phyloP scores from a whole-genome alignment of 1,284 basidiomycete genomes.

The Rhodotorula glutinis region DNA sequence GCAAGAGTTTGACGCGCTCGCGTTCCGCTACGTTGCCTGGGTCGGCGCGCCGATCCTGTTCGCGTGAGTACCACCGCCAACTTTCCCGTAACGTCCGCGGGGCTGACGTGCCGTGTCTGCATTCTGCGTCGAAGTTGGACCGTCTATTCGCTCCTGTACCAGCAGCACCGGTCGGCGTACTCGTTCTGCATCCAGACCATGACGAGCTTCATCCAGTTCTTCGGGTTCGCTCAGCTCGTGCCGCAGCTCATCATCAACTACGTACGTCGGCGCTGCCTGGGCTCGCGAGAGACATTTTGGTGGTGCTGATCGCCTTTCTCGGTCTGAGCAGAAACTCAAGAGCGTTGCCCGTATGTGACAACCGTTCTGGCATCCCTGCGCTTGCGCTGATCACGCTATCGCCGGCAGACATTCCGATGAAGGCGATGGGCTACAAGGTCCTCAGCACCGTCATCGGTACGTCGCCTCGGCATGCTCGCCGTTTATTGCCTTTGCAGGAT shows the following conservation, averaged over 20 bases:
- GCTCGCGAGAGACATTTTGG: no score
- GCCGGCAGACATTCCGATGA: conserved; percentile 76
- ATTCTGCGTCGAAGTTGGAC: conserved; percentile 57
- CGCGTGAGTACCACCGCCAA: conserved; percentile 44
- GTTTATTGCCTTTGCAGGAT: no score
- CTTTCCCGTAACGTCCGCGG: no score
- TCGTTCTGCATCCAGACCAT: conserved; percentile 65
- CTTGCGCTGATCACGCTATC: no score
- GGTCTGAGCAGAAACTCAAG: conserved; percentile 65
- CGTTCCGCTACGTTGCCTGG: conserved; percentile 86
- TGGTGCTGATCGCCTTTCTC: not conserved
- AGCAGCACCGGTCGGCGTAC: conserved; percentile 55
- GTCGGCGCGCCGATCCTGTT: conserved; percentile 77
- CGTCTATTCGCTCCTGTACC: conserved; percentile 78
- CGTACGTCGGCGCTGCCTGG: not conserved
- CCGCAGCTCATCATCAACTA: conserved; percentile 69
- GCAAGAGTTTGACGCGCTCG: conserved; percentile 87
- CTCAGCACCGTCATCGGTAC: conserved; percentile 22
- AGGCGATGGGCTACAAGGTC: conserved; percentile 69
- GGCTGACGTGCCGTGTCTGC: no score
- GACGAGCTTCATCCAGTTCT: conserved; percentile 65
- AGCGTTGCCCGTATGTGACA: conserved; percentile 47
- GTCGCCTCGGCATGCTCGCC: no score
- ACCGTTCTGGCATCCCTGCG: no score
- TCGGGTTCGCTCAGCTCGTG: conserved; percentile 92